Conservation (phyloP, 441 rosid genomes). For the Jatropha podagrica region DNA sequence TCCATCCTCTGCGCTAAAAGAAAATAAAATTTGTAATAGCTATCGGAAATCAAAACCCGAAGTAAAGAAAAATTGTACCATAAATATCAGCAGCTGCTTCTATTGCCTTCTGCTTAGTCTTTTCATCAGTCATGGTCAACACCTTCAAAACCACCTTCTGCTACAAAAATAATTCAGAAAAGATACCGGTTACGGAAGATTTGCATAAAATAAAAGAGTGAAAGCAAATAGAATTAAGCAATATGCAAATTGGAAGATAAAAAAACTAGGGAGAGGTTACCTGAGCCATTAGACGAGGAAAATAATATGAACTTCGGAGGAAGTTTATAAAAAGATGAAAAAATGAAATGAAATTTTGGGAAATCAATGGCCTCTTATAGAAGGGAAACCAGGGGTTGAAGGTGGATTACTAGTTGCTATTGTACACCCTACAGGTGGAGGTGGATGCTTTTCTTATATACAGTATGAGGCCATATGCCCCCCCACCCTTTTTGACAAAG, state of each 20-base stretch:
- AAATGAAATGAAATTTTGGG: not conserved
- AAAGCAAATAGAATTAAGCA: not conserved
- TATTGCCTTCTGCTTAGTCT: conserved; percentile 86
- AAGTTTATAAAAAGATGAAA: not conserved
- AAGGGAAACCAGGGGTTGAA: not conserved
- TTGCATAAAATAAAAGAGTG: not conserved
- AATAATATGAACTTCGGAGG: conserved; percentile 1
- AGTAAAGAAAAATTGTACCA: conserved; percentile 37
- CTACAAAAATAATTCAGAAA: not conserved
- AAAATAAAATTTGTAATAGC: not conserved
- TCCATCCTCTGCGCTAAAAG: not conserved
- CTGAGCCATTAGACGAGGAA: conserved; percentile 60
- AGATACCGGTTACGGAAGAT: not conserved
- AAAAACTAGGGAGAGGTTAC: conserved; percentile 26
- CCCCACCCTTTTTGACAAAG: not conserved
- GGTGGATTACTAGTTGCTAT: not conserved
- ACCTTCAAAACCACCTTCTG: conserved; percentile 89
- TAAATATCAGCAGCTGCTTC: conserved; percentile 93
- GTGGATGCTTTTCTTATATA: not conserved
- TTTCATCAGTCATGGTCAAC: conserved; percentile 91
- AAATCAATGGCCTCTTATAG: conserved; percentile 5
- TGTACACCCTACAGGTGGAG: not conserved
- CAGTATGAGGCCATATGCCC: conserved; percentile 12
- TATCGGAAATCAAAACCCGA: not conserved
- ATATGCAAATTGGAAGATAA: not conserved